Percentiles rank a stretch among this genome's conserved stretches.
Conservation (phyloP, 2,329 filamentous ascomycete genomes). For the Penicillium sp. region DNA sequence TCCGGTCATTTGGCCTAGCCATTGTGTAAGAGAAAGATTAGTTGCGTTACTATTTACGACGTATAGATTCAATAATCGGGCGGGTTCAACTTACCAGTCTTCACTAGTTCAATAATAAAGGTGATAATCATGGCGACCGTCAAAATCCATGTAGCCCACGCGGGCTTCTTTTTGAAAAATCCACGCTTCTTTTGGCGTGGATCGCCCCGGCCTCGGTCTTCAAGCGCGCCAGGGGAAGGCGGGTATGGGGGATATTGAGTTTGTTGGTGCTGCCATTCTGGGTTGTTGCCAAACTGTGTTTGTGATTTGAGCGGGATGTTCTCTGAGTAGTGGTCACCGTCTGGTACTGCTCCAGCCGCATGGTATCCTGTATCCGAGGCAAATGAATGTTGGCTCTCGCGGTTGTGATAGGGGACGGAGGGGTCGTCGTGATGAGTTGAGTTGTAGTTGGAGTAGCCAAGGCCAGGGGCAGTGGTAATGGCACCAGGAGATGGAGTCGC, state of each 20-base stretch:
- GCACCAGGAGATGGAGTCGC: slow-evolving; percentile 20
- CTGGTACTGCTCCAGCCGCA: slow-evolving; percentile 35
- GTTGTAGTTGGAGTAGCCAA: slow-evolving; percentile 24
- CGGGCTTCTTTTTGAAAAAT: slow-evolving; percentile 63
- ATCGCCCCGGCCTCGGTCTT: slow-evolving; percentile 17
- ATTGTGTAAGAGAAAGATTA: slow-evolving; percentile 11
- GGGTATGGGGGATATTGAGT: slow-evolving; percentile 48
- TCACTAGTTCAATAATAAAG: slow-evolving; percentile 86
- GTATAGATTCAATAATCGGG: neutral
- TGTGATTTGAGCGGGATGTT: slow-evolving; percentile 47
- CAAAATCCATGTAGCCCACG: slow-evolving; percentile 83
- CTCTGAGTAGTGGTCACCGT: slow-evolving; percentile 44
- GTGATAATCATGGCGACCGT: slow-evolving; percentile 77
- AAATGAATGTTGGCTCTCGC: slow-evolving; percentile 43
- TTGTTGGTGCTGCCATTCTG: slow-evolving; percentile 49
- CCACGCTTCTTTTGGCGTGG: slow-evolving; percentile 45
- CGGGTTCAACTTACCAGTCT: slow-evolving; percentile 67
- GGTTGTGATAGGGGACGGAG: slow-evolving; percentile 43
- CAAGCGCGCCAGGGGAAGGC: slow-evolving; percentile 56
- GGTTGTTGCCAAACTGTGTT: slow-evolving; percentile 40
- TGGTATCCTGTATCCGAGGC: slow-evolving; percentile 38
- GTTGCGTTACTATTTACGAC: neutral
- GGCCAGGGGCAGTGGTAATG: slow-evolving; percentile 23
- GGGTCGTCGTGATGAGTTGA: slow-evolving; percentile 47
- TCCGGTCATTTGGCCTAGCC: slow-evolving; percentile 74